Evolutionary conservation across 2,329 filamentous ascomycete genomes (phyloP).

Genomic region (Ophioceras dolichostomum): DNA sequence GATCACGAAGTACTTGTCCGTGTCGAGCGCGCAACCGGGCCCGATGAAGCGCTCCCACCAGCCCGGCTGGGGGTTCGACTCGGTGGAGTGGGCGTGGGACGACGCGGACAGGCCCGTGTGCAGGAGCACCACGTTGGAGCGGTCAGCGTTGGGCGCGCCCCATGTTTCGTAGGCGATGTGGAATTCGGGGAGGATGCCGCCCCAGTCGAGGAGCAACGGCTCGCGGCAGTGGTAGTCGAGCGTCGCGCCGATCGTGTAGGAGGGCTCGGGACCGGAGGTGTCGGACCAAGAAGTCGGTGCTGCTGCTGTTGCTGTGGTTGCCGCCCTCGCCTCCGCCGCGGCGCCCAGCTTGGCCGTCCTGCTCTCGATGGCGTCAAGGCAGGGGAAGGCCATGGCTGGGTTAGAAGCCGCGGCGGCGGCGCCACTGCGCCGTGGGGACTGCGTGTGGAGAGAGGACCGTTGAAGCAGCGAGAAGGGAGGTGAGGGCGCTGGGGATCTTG

Average conservation of each 20-base stretch:
- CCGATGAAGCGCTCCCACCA: slow-evolving; percentile 99
- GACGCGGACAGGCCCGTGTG: slow-evolving; percentile 96
- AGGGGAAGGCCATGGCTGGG: slow-evolving; percentile 80
- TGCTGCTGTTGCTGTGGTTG: too few species aligned
- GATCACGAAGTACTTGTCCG: slow-evolving; percentile 81
- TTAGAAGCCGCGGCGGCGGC: slow-evolving; percentile 63
- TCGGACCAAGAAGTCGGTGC: slow-evolving; percentile 47
- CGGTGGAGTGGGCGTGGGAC: slow-evolving; percentile 91
- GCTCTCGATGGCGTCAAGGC: slow-evolving; percentile 72
- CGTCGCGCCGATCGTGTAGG: slow-evolving; percentile 85
- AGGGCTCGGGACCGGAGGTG: slow-evolving; percentile 75
- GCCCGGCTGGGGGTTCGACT: slow-evolving; percentile 71
- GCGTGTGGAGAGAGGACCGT: slow-evolving; percentile 10
- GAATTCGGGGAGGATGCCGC: slow-evolving; percentile 79
- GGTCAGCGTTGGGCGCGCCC: slow-evolving; percentile 68
- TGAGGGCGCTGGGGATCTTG: too few species aligned
- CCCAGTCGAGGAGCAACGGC: slow-evolving; percentile 83
- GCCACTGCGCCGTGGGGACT: slow-evolving; percentile 11
- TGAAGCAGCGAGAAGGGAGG: too few species aligned
- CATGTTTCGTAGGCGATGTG: slow-evolving; percentile 89
- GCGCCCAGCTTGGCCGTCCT: slow-evolving; percentile 56
- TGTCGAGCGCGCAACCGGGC: slow-evolving; percentile 72
- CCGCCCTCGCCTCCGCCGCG: slow-evolving; percentile 1
- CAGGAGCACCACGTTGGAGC: slow-evolving; percentile 79
- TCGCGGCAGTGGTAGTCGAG: slow-evolving; percentile 61